Conservation (phyloP, 352 stramenopile species). For the Phytophthora aleatoria region DNA sequence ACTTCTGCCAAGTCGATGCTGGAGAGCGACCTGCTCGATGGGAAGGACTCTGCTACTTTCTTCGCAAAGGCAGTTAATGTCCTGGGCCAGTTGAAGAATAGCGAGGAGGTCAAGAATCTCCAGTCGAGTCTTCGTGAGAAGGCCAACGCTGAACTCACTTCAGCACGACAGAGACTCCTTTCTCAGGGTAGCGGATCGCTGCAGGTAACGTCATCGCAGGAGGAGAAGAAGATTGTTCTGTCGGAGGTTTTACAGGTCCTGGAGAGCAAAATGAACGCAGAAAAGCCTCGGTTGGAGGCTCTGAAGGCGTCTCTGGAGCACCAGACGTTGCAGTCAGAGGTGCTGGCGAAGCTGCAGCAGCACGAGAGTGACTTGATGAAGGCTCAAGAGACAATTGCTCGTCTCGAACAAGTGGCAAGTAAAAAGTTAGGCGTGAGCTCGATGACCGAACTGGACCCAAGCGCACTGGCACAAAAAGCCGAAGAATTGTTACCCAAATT, state of each 20-base stretch:
- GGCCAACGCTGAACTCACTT: constrained; percentile 49
- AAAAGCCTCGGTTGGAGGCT: constrained; percentile 47
- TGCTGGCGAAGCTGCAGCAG: constrained; percentile 58
- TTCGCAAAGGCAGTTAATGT: constrained; percentile 64
- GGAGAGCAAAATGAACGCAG: constrained; percentile 51
- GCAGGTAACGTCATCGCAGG: constrained; percentile 14
- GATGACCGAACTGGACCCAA: constrained; percentile 60
- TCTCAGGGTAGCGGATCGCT: constrained; percentile 14
- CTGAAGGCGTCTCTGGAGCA: constrained; percentile 47
- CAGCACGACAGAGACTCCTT: constrained; percentile 26
- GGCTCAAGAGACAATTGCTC: constrained; percentile 56
- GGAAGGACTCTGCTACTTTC: constrained; percentile 64
- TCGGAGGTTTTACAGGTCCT: constrained; percentile 70
- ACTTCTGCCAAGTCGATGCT: constrained; percentile 58
- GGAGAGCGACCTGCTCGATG: constrained; percentile 70
- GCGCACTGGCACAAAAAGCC: constrained; percentile 58
- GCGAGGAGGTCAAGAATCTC: constrained; percentile 57
- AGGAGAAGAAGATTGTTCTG: constrained; percentile 56
- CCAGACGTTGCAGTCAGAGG: constrained; percentile 46
- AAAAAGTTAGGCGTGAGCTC: constrained; percentile 63
- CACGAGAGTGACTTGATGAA: constrained; percentile 65
- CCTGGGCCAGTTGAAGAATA: constrained; percentile 67
- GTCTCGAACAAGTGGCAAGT: constrained; percentile 66
- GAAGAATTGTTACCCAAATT: constrained; percentile 70
- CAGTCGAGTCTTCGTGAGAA: constrained; percentile 49